phyloP scores from a whole-genome alignment of 306 rosid genomes.

The Quercus robur region DNA sequence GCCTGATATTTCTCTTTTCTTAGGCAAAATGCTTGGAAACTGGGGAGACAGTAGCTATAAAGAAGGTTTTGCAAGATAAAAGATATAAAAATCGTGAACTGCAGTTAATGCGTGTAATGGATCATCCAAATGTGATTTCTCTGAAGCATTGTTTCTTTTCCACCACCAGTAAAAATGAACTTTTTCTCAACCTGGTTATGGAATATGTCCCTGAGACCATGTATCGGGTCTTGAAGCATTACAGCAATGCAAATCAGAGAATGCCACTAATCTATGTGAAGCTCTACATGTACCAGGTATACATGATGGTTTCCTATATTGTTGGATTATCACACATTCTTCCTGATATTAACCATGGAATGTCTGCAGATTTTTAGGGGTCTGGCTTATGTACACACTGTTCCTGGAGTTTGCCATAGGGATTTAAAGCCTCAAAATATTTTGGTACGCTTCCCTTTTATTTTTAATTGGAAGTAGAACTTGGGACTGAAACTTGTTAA shows the following conservation, averaged over 20 bases:
- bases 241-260: constrained; percentile 73
- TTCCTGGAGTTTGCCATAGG: constrained; percentile 93
- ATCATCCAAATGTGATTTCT: constrained; percentile 88
- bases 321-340: constrained; percentile 8
- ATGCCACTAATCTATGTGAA: constrained; percentile 88
- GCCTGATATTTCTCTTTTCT: constrained; percentile 9
- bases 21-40: constrained; percentile 97
- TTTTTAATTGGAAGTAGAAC: constrained; percentile 8
- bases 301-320: constrained; percentile 6
- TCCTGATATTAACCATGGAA: constrained; percentile 8
- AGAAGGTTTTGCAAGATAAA: constrained; percentile 89
- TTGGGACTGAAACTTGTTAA: not conserved
- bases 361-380: constrained; percentile 83
- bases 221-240: constrained; percentile 81
- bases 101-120: constrained; percentile 96
- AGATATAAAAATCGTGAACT: constrained; percentile 90
- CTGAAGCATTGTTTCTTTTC: constrained; percentile 97
- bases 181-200: constrained; percentile 95
- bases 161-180: constrained; percentile 84
- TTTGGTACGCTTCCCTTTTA: constrained; percentile 53
- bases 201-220: constrained; percentile 94
- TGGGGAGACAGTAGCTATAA: constrained; percentile 90
- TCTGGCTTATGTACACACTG: constrained; percentile 83
- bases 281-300: constrained; percentile 92
- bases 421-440: constrained; percentile 96